Evolutionary conservation across 2,329 filamentous ascomycete genomes (phyloP).

Genomic region (Alternaria rosae): DNA sequence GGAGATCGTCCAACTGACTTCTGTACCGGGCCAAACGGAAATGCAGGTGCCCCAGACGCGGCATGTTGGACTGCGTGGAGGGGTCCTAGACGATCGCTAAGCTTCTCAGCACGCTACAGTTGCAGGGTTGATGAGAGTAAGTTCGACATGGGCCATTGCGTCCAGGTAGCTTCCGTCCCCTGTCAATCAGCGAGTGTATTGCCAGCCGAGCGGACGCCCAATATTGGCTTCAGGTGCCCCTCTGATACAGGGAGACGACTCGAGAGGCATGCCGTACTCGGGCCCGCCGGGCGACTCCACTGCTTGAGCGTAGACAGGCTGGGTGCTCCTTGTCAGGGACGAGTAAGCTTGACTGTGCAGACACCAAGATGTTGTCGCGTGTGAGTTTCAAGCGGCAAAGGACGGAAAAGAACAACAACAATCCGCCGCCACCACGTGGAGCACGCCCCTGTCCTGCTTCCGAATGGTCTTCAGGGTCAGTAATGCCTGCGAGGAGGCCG

Average conservation of each 20-base stretch:
- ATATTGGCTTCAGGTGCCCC: slow-evolving; percentile 4
- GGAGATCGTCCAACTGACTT: slow-evolving; percentile 24
- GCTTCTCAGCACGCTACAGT: slow-evolving; percentile 13
- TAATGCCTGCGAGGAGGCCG: slow-evolving; percentile 23
- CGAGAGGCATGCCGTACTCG: not conserved
- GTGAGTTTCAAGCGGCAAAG: slow-evolving; percentile 19
- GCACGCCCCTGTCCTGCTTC: slow-evolving; percentile 12
- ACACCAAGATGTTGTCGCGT: slow-evolving; percentile 18
- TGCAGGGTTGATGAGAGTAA: slow-evolving; percentile 19
- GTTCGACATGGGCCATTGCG: slow-evolving; percentile 16
- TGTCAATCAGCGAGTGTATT: slow-evolving; percentile 21
- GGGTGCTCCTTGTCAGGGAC: slow-evolving; percentile 1
- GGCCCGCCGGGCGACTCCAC: not conserved
- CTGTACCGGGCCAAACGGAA: slow-evolving; percentile 21
- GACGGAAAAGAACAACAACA: slow-evolving; percentile 13
- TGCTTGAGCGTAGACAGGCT: slow-evolving; percentile 2
- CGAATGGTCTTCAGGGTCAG: slow-evolving; percentile 9
- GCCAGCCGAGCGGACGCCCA: slow-evolving; percentile 15
- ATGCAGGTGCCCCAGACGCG: slow-evolving; percentile 23
- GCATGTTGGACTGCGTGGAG: slow-evolving; percentile 19
- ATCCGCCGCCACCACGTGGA: slow-evolving; percentile 28
- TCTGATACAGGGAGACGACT: slow-evolving; percentile 14
- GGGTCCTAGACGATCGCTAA: slow-evolving; percentile 23
- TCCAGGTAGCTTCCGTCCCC: slow-evolving; percentile 15
- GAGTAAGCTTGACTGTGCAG: slow-evolving; percentile 1